Evolutionary conservation across 2,329 filamentous ascomycete genomes (phyloP).

Genomic region (Claviceps capensis): DNA sequence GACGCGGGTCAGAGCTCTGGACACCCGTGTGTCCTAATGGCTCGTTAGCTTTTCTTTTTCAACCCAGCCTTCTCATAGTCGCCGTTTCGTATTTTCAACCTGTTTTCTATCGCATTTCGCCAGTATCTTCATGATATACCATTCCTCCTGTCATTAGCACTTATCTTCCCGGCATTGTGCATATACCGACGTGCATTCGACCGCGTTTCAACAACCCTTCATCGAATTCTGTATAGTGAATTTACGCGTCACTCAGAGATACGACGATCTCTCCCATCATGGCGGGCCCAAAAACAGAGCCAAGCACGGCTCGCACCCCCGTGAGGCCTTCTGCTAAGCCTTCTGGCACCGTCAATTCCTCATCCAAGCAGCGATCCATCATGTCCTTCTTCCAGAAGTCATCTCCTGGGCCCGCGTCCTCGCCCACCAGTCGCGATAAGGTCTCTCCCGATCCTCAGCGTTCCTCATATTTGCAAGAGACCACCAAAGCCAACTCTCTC

Average conservation of each 20-base stretch:
- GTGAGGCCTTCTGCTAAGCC: slow-evolving; percentile 2
- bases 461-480: slow-evolving; percentile 26
- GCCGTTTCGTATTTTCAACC: background rate
- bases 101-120: background rate
- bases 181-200: background rate
- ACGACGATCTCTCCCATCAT: background rate
- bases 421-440: slow-evolving; percentile 20
- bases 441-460: slow-evolving; percentile 18
- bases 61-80: background rate
- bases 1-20: slow-evolving; percentile 1
- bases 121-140: background rate
- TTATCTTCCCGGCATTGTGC: background rate
- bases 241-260: background rate
- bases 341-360: slow-evolving; percentile 13
- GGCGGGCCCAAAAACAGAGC: slow-evolving; percentile 2
- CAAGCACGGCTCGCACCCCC: slow-evolving; percentile 5
- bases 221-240: background rate
- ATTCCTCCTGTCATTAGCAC: background rate
- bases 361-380: slow-evolving; percentile 28
- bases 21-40: background rate
- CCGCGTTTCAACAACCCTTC: background rate
- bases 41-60: background rate
- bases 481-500: slow-evolving; percentile 26
- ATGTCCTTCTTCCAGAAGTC: slow-evolving; percentile 31
- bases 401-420: slow-evolving; percentile 19